Evolutionary conservation across 1,139 yeast genomes (phyloP), one percentile per base, ranked within the genome.

Genomic region (Pichia sp.): DNA sequence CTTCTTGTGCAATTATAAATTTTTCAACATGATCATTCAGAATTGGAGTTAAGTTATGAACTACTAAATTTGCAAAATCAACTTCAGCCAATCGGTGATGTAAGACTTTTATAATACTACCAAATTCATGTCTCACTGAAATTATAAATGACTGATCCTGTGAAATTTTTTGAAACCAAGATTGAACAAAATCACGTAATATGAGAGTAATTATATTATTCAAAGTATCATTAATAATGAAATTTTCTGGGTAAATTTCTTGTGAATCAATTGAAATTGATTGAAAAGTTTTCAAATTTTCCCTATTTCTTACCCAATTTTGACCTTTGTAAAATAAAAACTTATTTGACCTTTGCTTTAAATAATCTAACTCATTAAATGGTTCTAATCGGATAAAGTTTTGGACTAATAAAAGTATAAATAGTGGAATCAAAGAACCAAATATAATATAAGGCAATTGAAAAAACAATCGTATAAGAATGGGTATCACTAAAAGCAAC

Each of bases 91-190:
- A 57, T 42, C 84, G 68, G 1, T 54, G 54, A 27, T 75, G 73
- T 7, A 88, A 56, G 22, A 68, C 67, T 9, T 59, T 60, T 1
- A 81, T 63, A 0, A 80, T 77, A 3, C 60, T 56, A 11, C 76
- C 70, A 31, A 90, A 63, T 49, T 82, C 79, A 0, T 63, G 50
- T 44, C 74, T 76, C 5, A 89, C 72, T 41, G 77, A 76, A 2
- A 76, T 73, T 7, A 83, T 80, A 59, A 90, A 87, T 5, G 74
- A 62, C 1, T 67, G 58, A 48, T 79, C 76, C 0, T 65, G 53
- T 0, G 87, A 76, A 9, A 85, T 74, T 18, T 70, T 69, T 3
- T 62, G 57, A 60, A 73, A 87, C 97, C 97, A 90, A 3, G 79
- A 65, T 44, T 70, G 65, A 1, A 90, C 74, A 64, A 86, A 89